Conservation (phyloP, 1,284 basidiomycete species). For the Ustilago trichophora region DNA sequence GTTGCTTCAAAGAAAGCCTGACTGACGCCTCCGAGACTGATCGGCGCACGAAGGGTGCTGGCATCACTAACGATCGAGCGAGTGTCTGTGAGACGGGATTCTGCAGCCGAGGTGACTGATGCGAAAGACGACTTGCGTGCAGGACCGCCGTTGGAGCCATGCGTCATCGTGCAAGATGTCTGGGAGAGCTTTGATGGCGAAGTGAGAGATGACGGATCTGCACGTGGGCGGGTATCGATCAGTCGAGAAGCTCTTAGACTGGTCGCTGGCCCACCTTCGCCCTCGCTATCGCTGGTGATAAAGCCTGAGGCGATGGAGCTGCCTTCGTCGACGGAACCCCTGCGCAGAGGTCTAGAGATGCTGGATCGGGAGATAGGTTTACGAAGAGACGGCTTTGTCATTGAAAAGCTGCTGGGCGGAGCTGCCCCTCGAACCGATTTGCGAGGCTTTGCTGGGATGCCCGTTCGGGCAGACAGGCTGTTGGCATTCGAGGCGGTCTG, state of each 20-base stretch:
- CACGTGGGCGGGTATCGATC: slow-evolving; percentile 10
- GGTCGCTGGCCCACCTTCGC: slow-evolving; percentile 18
- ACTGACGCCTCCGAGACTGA: slow-evolving; percentile 46
- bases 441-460: slow-evolving; percentile 12
- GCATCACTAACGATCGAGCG: slow-evolving; percentile 33
- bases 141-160: not conserved
- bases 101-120: slow-evolving; percentile 20
- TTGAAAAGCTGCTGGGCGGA: slow-evolving; percentile 49
- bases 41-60: slow-evolving; percentile 47
- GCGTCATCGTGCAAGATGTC: not conserved
- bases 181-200: slow-evolving; percentile 21
- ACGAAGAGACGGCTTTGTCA: slow-evolving; percentile 25
- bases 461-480: not conserved
- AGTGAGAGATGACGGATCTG: not conserved
- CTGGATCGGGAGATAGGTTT: slow-evolving; percentile 36
- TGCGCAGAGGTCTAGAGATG: slow-evolving; percentile 40
- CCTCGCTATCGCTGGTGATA: slow-evolving; percentile 54
- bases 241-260: slow-evolving; percentile 20
- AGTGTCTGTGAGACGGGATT: slow-evolving; percentile 18
- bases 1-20: slow-evolving; percentile 55
- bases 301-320: slow-evolving; percentile 30
- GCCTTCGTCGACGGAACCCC: slow-evolving; percentile 20
- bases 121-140: slow-evolving; percentile 33
- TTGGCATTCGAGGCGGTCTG: not conserved
- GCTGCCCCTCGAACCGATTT: slow-evolving; percentile 32